These are phyloP conservation scores for Bothriochloa decipiens DNA, from an alignment of 176 grass and related monocot species.

Conservation along the genomic window DNA sequence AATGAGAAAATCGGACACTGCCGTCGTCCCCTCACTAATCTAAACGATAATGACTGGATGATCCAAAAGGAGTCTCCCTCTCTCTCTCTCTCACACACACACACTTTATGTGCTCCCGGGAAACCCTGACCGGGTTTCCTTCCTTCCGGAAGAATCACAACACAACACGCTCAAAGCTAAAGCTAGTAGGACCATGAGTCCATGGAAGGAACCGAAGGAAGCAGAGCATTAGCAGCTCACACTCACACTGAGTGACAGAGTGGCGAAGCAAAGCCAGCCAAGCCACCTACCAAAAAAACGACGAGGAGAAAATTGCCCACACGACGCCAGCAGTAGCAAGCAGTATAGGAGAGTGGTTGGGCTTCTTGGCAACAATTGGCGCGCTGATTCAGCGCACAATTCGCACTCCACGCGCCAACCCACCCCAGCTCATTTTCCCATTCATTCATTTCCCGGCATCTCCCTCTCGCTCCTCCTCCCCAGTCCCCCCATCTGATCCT, in stretches of 20 bases:
- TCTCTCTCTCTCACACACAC: too few species aligned
- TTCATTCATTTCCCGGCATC: neutral
- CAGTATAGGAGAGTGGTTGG: neutral
- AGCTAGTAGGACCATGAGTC: too few species aligned
- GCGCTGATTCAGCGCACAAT: conserved; percentile 35
- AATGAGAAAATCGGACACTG: too few species aligned
- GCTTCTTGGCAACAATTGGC: neutral
- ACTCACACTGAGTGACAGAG: neutral
- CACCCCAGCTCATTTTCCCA: neutral
- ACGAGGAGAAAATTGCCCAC: neutral
- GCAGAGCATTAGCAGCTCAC: neutral
- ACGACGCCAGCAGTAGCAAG: neutral
- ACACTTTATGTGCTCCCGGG: conserved; percentile 2
- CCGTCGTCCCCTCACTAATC: too few species aligned
- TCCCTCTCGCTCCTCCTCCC: too few species aligned
- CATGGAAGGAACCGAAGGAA: neutral
- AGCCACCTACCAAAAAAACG: neutral
- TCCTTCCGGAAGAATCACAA: neutral
- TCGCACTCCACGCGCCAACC: conserved; percentile 35
- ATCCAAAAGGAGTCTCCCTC: too few species aligned
- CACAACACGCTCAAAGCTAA: neutral
- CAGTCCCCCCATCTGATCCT: neutral
- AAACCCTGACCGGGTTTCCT: neutral
- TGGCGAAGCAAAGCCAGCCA: neutral
- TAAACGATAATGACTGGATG: too few species aligned